Base-by-base conservation (phyloP, 2,329 filamentous ascomycete species). In the Gnomoniopsis smithogilvyi region DNA sequence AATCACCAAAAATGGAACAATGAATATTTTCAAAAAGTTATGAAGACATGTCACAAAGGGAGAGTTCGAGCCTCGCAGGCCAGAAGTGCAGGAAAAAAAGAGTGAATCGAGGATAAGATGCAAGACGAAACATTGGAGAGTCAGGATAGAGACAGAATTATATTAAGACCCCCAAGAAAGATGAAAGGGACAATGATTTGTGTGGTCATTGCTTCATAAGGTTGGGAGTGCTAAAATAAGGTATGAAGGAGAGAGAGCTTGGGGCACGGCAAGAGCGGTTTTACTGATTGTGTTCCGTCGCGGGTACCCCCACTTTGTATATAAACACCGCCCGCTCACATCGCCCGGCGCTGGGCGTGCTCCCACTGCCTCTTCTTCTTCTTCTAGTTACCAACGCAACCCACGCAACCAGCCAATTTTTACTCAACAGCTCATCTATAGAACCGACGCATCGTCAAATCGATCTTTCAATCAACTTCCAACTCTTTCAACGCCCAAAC, bases 261-360 rank as follows among this genome's bases (percentile, higher is more conserved):
- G 12, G 38, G n/a, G 38, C n/a, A n/a, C 15, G 12, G 51, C n/a
- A 58, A 30, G 41, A 38, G 51, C 34, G 49, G 38, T 43, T 54
- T 60, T 80, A 82, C 79, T 83, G 80, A 83, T 83, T 83, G 80
- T 76, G 78, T 74, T 72, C 74, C 75, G 72, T 61, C 58, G 49
- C 61, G 48, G 46, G 22, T 26, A 76, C 73, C 75, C 80, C 79
- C 76, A 75, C 77, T 78, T 69, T 19, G 68, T 78, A 85, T 85
- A 85, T 84, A 85, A 85, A 83, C 78, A 81, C 74, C 72, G 73
- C 76, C n/a, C n/a, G n/a, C n/a, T n/a, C 77, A 72, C 76, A 76
- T 76, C 74, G 78, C 75, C n/a, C n/a, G n/a, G n/a, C n/a, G n/a
- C n/a, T n/a, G n/a, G n/a, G n/a, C n/a, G n/a, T n/a, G n/a, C n/a